Evolutionary conservation across 768 basidiomycete genomes (phyloP), one percentile per base, ranked within the genome.

Genomic region (Amanita exitialis): DNA sequence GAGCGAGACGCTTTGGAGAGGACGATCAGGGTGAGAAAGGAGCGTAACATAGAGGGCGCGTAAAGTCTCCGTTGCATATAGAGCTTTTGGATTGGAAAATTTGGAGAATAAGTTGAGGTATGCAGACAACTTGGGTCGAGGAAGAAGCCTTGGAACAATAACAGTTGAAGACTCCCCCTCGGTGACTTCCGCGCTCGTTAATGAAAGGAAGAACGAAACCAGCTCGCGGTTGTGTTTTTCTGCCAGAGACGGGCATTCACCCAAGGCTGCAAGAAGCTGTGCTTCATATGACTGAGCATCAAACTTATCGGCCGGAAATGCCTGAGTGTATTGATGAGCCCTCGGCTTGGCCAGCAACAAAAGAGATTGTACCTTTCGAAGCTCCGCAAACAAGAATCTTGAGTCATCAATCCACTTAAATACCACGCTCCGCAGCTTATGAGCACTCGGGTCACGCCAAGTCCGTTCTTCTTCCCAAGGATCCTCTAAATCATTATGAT

Each of bases 91-190:
- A 61, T 97, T 98, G 58, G 70, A 69, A 62, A 99, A 89, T 62
- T 93, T 95, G 45, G 88, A 76, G 65, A 97, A 90, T 9, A 98
- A 74, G 16, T 78, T 78, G 23, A 98, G 79, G 83, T 90, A 98
- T 0, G 79, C 72, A 13, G 68, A 68, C 8, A 96, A 76, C 60
- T 82, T 85, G 25, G 72, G 64, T 38, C 80, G 82, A 2, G 80
- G 66, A 6, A 86, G 64, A 2, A 96, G 77, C 60, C 82, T 85
- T 28, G 72, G 64, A 35, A 80, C 82, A 4, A 81, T 67, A 5
- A 86, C 64, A 41, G 69, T 74, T 3, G 69, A 59, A 4, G 64
- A 53, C 3, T 59, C 58, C 45, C 68, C 64, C 35, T 27, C 49
- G n/a, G 72, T 65, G 12, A 68, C 69, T 28, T 68, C 72, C 10